These are phyloP conservation scores for Chaetomidium leptoderma DNA, from an alignment of 495 filamentous ascomycete genomes.

Conservation along the genomic window DNA sequence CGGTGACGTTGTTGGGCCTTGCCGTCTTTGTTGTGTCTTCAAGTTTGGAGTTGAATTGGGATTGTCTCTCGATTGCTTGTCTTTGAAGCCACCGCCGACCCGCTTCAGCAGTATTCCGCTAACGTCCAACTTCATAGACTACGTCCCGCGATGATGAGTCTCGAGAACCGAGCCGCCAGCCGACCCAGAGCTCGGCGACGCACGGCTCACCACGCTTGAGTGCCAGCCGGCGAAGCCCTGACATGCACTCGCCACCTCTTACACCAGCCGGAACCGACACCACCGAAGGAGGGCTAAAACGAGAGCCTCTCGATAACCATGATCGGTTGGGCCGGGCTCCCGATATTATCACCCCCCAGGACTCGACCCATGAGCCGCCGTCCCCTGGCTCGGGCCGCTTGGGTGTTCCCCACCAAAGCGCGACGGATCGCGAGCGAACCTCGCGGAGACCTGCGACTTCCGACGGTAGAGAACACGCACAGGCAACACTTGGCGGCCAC, in stretches of 20 bases:
- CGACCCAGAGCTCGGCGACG: slow-evolving; percentile 34
- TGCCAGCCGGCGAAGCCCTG: slow-evolving; percentile 45
- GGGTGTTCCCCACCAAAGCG: slow-evolving; percentile 13
- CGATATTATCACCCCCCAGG: slow-evolving; percentile 58
- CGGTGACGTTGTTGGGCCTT: slow-evolving; percentile 9
- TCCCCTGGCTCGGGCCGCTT: slow-evolving; percentile 28
- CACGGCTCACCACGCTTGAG: slow-evolving; percentile 43
- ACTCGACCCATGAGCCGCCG: slow-evolving; percentile 41
- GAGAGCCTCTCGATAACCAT: slow-evolving; percentile 27
- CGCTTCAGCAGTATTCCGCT: slow-evolving; percentile 1
- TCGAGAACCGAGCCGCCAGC: slow-evolving; percentile 32
- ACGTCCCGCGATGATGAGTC: slow-evolving; percentile 43
- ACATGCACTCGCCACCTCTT: slow-evolving; percentile 82
- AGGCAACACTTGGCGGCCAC: slow-evolving; percentile 39
- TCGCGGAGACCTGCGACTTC: slow-evolving; percentile 40
- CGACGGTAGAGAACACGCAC: slow-evolving; percentile 37
- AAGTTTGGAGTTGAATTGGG: neutral
- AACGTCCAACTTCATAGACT: slow-evolving; percentile 28
- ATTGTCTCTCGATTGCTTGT: neutral
- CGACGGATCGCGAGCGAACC: slow-evolving; percentile 23
- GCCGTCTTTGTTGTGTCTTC: slow-evolving; percentile 3
- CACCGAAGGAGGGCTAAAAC: slow-evolving; percentile 31
- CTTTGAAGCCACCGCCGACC: slow-evolving; percentile 3
- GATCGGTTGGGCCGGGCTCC: slow-evolving; percentile 43
- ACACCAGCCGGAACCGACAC: slow-evolving; percentile 70